Evolutionary conservation across 176 grass and related monocot genomes (phyloP), one percentile per base, ranked within the genome.

Genomic region (Triticum dicoccoides): DNA sequence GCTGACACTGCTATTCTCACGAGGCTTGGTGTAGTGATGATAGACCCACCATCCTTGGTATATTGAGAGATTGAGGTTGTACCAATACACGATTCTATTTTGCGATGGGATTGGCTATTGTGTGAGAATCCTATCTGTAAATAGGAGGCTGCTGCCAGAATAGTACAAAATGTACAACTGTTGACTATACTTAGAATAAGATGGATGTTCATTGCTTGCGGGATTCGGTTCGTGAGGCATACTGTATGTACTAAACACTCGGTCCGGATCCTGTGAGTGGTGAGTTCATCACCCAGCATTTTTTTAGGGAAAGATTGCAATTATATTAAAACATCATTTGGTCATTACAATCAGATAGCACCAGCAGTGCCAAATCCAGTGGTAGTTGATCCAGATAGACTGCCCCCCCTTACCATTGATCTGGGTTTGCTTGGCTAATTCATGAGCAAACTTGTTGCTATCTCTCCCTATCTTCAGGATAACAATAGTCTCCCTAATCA

Each of bases 121-220:
- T 63, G 27, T 33, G 79, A 45, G 29, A 42, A 33, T 56, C 72
- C 84, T 56, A 24, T 73, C 12, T 56, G 88, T 78, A 73, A 65
- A 83, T 90, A 86, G 79, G 79, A 90, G 78, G 33, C 9, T 78
- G 32, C 73, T 65, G 11, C 32, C 64, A 82, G 78, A 61, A 51
- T n/a, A 15, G 27, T 51, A 49, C 62, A 69, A n/a, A 69, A 49
- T 44, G 62, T 82, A 69, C 27, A n/a, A 13, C 38, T 77, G n/a
- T 51, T 75, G 44, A 61, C 18, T 65, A 65, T 74, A 75, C 79
- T 33, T 76, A 63, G 75, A 82, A 76, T 81, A 66, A 82, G 45
- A 62, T 80, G 7, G 6, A 9, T 56, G 7, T 82, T 52, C 14
- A 8, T 61, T 80, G 23, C 73, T 62, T 20, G 29, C 18, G 2